These are phyloP conservation scores for Tilletia horrida DNA, from an alignment of 1,284 basidiomycete genomes.

Conservation along the genomic window DNA sequence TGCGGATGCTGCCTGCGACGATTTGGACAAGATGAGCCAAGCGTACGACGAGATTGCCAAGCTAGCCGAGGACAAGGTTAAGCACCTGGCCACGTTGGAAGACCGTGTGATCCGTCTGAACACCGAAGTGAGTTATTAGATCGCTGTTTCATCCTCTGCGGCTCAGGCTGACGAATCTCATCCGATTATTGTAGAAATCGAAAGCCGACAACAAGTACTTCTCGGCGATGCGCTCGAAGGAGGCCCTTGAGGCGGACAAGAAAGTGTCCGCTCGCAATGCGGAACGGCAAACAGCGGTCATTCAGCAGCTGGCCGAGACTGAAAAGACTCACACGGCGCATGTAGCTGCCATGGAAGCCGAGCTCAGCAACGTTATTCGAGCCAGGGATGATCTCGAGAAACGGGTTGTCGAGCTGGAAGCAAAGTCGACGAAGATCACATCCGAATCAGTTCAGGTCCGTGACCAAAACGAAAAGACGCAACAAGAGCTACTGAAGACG, in stretches of 20 bases:
- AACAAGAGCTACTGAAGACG: background rate
- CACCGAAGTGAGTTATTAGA: conserved; percentile 51
- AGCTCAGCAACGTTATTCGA: conserved; percentile 53
- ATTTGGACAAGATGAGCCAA: conserved; percentile 13
- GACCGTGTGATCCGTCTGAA: conserved; percentile 63
- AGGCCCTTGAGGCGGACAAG: conserved; percentile 73
- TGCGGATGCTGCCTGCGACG: conserved; percentile 11
- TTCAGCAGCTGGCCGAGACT: conserved; percentile 69
- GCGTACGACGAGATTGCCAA: conserved; percentile 77
- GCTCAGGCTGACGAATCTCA: conserved; percentile 55
- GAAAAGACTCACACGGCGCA: conserved; percentile 65
- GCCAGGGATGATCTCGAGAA: conserved; percentile 37
- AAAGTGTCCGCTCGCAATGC: conserved; percentile 66
- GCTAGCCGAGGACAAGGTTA: conserved; percentile 77
- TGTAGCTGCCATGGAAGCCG: conserved; percentile 63
- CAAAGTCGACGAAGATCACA: conserved; percentile 66
- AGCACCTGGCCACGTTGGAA: conserved; percentile 73
- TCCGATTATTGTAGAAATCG: conserved; percentile 64
- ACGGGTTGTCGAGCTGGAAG: conserved; percentile 33
- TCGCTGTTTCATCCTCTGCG: conserved; percentile 52
- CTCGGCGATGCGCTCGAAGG: conserved; percentile 82
- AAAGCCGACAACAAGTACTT: conserved; percentile 95
- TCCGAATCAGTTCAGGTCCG: conserved; percentile 71
- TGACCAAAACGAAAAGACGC: conserved; percentile 75
- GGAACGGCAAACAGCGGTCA: conserved; percentile 74